Evolutionary conservation across 225 moss, liverwort and hornwort genomes (phyloP).

Genomic region (Pleurozium schreberi): DNA sequence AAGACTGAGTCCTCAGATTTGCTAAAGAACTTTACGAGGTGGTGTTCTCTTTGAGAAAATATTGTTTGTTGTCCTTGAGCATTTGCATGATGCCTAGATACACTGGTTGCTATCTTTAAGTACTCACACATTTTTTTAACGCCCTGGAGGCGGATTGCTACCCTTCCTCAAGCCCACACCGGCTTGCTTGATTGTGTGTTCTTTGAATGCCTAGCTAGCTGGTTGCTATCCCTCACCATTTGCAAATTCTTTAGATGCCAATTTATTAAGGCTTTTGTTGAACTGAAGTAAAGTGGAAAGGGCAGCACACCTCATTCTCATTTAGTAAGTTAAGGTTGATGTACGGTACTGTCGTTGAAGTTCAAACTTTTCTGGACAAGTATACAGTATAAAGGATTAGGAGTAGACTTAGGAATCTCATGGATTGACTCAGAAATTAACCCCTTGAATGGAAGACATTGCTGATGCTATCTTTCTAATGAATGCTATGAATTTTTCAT

Average conservation of each 20-base stretch:
- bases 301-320: too few relatives aligned
- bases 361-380: neutral
- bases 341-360: neutral
- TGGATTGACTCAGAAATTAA: neutral
- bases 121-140: too few relatives aligned
- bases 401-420: neutral
- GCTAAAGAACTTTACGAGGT: neutral
- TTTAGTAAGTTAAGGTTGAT: neutral
- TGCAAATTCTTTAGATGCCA: neutral
- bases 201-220: too few relatives aligned
- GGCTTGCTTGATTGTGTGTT: too few relatives aligned
- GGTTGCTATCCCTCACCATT: neutral
- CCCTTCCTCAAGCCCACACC: too few relatives aligned
- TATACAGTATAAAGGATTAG: neutral
- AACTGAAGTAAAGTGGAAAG: neutral
- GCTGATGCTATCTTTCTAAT: neutral
- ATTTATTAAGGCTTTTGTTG: neutral
- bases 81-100: neutral
- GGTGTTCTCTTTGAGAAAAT: neutral
- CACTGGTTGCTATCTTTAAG: neutral
- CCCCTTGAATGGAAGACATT: neutral
- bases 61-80: neutral
- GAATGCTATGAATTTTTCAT: neutral
- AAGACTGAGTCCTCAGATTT: neutral
- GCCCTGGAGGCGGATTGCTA: too few relatives aligned